Conservation (phyloP, 2,329 filamentous ascomycete genomes). For the Cephalotrichum gorgonifer region DNA sequence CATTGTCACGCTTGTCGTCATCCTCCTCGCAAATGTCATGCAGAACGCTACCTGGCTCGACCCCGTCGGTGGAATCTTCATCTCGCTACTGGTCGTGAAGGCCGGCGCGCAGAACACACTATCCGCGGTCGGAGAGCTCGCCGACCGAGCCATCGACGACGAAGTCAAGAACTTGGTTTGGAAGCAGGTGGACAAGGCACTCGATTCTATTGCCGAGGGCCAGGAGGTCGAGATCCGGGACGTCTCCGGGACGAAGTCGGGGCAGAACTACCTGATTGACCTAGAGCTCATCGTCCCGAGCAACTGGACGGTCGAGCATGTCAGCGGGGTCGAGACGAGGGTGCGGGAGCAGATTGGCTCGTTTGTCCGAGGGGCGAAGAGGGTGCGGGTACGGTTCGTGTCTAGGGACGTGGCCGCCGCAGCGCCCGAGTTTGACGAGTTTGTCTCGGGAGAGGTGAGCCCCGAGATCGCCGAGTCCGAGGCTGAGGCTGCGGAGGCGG, state of each 20-base stretch:
- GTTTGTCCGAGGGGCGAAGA: constrained; percentile 74
- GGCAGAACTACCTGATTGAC: constrained; percentile 92
- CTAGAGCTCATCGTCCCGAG: constrained; percentile 74
- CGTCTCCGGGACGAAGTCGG: constrained; percentile 85
- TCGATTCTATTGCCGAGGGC: constrained; percentile 40
- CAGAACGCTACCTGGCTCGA: constrained; percentile 85
- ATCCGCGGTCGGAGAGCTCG: constrained; percentile 73
- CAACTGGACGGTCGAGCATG: constrained; percentile 63
- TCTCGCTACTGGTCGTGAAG: constrained; percentile 86
- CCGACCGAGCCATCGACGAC: constrained; percentile 79
- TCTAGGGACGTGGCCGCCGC: constrained; percentile 46
- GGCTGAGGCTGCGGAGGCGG: constrained; percentile 31
- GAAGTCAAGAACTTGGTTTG: constrained; percentile 68
- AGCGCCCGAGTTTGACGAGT: constrained; percentile 58
- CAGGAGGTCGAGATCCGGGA: constrained; percentile 61
- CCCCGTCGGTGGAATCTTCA: constrained; percentile 83
- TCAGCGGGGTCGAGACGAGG: constrained; percentile 59
- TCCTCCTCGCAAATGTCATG: constrained; percentile 80
- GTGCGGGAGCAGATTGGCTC: constrained; percentile 63
- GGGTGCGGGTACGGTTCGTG: constrained; percentile 76
- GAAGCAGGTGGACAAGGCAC: constrained; percentile 50
- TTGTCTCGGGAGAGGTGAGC: constrained; percentile 58
- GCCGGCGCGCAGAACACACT: constrained; percentile 82
- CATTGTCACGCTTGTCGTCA: constrained; percentile 81
- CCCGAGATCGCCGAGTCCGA: constrained; percentile 33